Conservation (phyloP, 768 basidiomycete genomes). For the Suillus fuscotomentosus region DNA sequence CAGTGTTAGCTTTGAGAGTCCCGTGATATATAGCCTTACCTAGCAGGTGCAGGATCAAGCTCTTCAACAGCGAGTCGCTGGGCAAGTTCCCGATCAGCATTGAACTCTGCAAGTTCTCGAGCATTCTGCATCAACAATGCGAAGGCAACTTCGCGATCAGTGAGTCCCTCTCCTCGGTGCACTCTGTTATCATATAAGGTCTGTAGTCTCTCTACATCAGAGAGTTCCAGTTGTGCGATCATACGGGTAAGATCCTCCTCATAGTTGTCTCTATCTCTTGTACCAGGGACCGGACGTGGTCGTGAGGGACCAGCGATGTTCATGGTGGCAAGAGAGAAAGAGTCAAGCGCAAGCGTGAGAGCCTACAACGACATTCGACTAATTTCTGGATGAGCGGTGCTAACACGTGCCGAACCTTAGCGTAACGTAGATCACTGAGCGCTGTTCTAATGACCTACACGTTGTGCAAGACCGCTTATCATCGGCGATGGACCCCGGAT, state of each 20-base stretch:
- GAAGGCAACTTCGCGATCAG: slow-evolving; percentile 25
- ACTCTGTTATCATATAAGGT: slow-evolving; percentile 8
- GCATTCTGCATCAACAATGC: slow-evolving; percentile 24
- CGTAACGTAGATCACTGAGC: not conserved
- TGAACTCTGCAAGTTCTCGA: slow-evolving; percentile 11
- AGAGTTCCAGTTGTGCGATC: slow-evolving; percentile 16
- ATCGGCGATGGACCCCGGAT: not conserved
- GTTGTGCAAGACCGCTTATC: not conserved
- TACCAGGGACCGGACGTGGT: slow-evolving; percentile 1
- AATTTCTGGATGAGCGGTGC: not conserved
- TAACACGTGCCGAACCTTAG: not conserved
- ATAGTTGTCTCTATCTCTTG: slow-evolving; percentile 21
- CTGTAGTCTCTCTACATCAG: slow-evolving; percentile 20
- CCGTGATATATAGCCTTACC: not conserved
- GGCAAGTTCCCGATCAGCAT: slow-evolving; percentile 24
- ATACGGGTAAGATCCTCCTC: slow-evolving; percentile 24
- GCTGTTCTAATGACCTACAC: not conserved
- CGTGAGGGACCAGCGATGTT: slow-evolving; percentile 26
- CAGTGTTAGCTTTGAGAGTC: not conserved
- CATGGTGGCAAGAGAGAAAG: slow-evolving; percentile 15
- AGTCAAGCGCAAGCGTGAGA: not conserved
- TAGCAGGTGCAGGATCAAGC: not conserved
- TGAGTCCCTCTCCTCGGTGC: slow-evolving; percentile 10
- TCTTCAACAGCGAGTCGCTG: slow-evolving; percentile 14
- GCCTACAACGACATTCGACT: not conserved